Evolutionary conservation across 2,329 filamentous ascomycete genomes (phyloP).

Genomic region (Emericellopsis cladophorae): DNA sequence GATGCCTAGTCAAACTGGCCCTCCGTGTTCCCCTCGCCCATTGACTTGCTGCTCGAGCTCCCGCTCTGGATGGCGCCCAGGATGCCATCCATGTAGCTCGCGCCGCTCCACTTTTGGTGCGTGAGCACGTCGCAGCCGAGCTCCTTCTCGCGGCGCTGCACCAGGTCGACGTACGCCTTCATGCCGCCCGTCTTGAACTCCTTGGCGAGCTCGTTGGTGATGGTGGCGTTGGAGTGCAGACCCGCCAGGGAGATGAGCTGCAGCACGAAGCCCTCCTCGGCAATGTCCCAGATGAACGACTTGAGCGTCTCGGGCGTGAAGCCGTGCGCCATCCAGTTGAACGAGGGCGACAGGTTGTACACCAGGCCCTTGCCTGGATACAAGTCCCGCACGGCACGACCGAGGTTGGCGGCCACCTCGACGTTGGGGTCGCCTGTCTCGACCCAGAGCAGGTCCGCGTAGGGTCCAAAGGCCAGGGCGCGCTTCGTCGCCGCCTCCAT

Average conservation of each 20-base stretch:
- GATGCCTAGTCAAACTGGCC: constrained; percentile 38
- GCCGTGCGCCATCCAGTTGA: constrained; percentile 97
- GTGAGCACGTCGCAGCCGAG: constrained; percentile 84
- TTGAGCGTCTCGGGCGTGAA: constrained; percentile 74
- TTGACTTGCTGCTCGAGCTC: constrained; percentile 78
- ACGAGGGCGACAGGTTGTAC: constrained; percentile 92
- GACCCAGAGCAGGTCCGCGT: constrained; percentile 91
- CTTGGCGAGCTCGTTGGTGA: constrained; percentile 61
- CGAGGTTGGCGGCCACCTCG: constrained; percentile 61
- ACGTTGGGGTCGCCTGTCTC: constrained; percentile 89
- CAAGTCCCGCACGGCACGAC: constrained; percentile 56
- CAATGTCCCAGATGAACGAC: constrained; percentile 94
- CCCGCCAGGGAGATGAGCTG: constrained; percentile 57
- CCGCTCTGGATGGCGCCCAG: constrained; percentile 84
- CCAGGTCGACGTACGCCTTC: constrained; percentile 91
- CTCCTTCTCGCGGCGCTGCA: constrained; percentile 85
- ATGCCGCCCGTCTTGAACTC: constrained; percentile 86
- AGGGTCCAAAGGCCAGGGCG: constrained; percentile 80
- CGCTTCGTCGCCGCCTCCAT: constrained; percentile 84
- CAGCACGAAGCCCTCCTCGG: constrained; percentile 67
- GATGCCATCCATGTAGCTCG: constrained; percentile 73
- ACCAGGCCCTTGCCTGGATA: constrained; percentile 79
- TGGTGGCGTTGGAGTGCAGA: constrained; percentile 51
- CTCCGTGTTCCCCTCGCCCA: constrained; percentile 93
- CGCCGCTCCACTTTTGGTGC: constrained; percentile 75